phyloP scores from a whole-genome alignment of 2,329 filamentous ascomycete genomes.

The Triangularia setosa region DNA sequence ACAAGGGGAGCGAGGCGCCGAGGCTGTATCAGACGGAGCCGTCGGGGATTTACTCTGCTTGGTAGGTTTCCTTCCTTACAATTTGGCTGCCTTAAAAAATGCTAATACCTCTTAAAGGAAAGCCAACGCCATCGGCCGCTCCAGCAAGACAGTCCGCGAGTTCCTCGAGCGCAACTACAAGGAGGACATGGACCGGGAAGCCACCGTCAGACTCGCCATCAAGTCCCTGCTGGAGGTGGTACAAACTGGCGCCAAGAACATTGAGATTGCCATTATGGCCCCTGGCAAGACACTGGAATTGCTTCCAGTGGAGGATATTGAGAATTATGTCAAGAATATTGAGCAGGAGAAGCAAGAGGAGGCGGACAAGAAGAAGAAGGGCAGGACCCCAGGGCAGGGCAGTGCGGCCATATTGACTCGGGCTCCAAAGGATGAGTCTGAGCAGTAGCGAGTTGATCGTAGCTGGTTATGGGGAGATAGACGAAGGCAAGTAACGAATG shows the following conservation, averaged over 20 bases:
- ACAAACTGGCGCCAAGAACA: slow-evolving; percentile 98
- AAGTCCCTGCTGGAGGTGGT: slow-evolving; percentile 98
- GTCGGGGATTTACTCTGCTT: slow-evolving; percentile 98
- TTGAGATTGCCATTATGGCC: slow-evolving; percentile 97
- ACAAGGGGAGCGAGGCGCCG: slow-evolving; percentile 83
- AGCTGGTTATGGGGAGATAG: slow-evolving; percentile 6
- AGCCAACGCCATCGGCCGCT: slow-evolving; percentile 96
- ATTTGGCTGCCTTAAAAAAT: not conserved
- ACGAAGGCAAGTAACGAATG: not conserved
- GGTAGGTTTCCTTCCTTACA: slow-evolving; percentile 54
- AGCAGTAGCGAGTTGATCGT: slow-evolving; percentile 10
- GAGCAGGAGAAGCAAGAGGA: slow-evolving; percentile 99
- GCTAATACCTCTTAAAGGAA: slow-evolving; percentile 61
- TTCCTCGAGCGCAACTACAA: slow-evolving; percentile 99
- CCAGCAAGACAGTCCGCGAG: slow-evolving; percentile 97
- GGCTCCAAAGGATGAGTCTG: slow-evolving; percentile 37
- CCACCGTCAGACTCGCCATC: slow-evolving; percentile 94
- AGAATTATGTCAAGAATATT: slow-evolving; percentile 96
- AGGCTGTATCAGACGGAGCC: slow-evolving; percentile 97
- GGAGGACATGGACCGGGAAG: slow-evolving; percentile 92
- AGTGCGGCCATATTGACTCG: slow-evolving; percentile 72
- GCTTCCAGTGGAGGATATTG: slow-evolving; percentile 92
- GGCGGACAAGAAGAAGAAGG: slow-evolving; percentile 93
- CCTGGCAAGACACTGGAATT: slow-evolving; percentile 89
- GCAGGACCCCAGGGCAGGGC: slow-evolving; percentile 65